Conservation (phyloP, 495 filamentous ascomycete species). For the Penicillium cataractarum region DNA sequence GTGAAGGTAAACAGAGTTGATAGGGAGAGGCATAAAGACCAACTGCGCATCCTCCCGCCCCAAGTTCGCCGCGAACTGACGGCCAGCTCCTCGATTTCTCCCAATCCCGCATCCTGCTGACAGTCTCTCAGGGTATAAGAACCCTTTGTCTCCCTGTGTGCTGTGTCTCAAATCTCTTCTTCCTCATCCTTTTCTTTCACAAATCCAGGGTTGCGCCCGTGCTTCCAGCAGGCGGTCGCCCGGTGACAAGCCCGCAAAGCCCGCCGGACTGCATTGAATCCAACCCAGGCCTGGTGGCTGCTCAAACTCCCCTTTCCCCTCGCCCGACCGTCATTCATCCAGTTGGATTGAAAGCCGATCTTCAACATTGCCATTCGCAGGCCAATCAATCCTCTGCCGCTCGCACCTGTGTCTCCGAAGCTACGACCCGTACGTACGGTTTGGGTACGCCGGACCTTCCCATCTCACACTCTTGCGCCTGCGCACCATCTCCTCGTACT, state of each 20-base stretch:
- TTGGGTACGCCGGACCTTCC: conserved; percentile 15
- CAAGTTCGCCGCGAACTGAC: conserved; percentile 23
- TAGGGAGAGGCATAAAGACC: conserved; percentile 17
- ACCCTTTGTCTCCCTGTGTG: not conserved
- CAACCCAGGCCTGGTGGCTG: conserved; percentile 6
- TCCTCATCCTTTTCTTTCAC: conserved; percentile 3
- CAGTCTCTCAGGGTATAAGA: conserved; percentile 18
- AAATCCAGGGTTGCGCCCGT: conserved; percentile 6
- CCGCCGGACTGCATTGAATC: conserved; percentile 19
- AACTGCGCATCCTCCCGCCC: conserved; percentile 13
- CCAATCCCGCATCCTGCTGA: conserved; percentile 17
- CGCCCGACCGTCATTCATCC: not conserved
- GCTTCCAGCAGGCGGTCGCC: conserved; percentile 21
- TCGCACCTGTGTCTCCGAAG: conserved; percentile 7
- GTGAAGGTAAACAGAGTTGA: conserved; percentile 6
- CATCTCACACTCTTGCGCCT: not conserved
- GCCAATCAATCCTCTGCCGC: not conserved
- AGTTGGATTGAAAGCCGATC: not conserved
- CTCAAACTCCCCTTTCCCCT: not conserved
- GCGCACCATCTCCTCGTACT: not conserved
- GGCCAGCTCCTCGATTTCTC: conserved; percentile 15
- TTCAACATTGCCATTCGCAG: not conserved
- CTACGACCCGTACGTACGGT: conserved; percentile 15
- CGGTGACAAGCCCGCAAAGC: conserved; percentile 31
- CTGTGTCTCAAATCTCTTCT: not conserved